These are phyloP conservation scores for Diaporthe sp. DNA, from an alignment of 2,329 filamentous ascomycete species.

Conservation along the genomic window DNA sequence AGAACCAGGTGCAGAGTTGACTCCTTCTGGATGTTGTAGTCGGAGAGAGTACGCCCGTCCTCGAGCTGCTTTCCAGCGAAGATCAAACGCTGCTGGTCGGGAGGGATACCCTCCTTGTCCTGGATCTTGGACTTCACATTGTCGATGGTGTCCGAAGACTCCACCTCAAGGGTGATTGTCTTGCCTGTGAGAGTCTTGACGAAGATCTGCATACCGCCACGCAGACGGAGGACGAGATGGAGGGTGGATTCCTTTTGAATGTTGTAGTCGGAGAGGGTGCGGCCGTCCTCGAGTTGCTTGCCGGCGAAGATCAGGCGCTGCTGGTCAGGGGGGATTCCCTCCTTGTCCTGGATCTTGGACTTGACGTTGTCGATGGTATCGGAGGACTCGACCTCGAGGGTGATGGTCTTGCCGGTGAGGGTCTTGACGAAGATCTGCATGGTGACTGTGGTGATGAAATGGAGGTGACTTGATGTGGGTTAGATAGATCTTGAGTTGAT, in stretches of 20 bases:
- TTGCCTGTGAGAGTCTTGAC: conserved; percentile 92
- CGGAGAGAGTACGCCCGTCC: conserved; percentile 89
- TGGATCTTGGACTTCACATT: conserved; percentile 96
- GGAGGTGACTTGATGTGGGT: conserved; percentile 77
- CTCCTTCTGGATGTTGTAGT: conserved; percentile 98
- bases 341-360: conserved; percentile 97
- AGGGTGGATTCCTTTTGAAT: conserved; percentile 94
- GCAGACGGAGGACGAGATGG: conserved; percentile 87
- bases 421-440: conserved; percentile 86
- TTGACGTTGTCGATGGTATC: conserved; percentile 98
- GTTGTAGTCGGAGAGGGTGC: conserved; percentile 92
- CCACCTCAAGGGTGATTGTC: conserved; percentile 93
- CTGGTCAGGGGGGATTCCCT: conserved; percentile 95
- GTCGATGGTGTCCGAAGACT: conserved; percentile 91
- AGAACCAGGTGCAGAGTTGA: conserved; percentile 86
- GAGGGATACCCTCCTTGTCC: conserved; percentile 93
- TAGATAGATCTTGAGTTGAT: conserved; percentile 50
- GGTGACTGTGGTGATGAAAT: conserved; percentile 55
- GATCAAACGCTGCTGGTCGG: conserved; percentile 94
- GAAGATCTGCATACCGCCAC: conserved; percentile 92
- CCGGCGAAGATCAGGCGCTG: conserved; percentile 97
- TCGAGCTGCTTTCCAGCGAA: conserved; percentile 95
- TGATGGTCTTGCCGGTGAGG: conserved; percentile 94
- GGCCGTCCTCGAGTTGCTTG: conserved; percentile 96
- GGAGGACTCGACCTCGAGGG: conserved; percentile 87